phyloP scores from a whole-genome alignment of 2,329 filamentous ascomycete species.

The Penicillium palitans region DNA sequence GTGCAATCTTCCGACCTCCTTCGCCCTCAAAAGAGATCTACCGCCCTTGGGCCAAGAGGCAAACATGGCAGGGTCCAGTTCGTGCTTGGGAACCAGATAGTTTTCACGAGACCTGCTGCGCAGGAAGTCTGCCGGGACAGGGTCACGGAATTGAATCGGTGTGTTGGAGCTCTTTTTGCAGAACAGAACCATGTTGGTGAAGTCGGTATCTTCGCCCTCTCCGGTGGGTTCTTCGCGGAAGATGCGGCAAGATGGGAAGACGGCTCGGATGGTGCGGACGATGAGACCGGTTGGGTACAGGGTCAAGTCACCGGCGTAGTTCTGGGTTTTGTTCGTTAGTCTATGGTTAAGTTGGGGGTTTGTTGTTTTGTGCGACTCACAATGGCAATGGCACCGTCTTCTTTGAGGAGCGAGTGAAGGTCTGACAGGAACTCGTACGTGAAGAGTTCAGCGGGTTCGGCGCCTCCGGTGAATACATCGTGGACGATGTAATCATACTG shows the following conservation, averaged over 20 bases:
- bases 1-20: slow-evolving; percentile 64
- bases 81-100: slow-evolving; percentile 71
- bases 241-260: slow-evolving; percentile 88
- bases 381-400: slow-evolving; percentile 82
- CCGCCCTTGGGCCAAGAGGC: slow-evolving; percentile 47
- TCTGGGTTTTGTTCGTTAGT: slow-evolving; percentile 53
- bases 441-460: slow-evolving; percentile 85
- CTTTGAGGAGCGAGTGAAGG: slow-evolving; percentile 69
- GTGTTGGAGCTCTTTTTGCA: slow-evolving; percentile 65
- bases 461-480: slow-evolving; percentile 95
- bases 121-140: slow-evolving; percentile 66
- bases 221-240: slow-evolving; percentile 72
- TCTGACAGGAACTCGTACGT: slow-evolving; percentile 78
- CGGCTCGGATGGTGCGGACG: slow-evolving; percentile 74
- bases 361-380: slow-evolving; percentile 51
- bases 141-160: slow-evolving; percentile 65
- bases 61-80: slow-evolving; percentile 56
- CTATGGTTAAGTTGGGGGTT: not conserved
- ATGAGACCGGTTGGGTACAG: slow-evolving; percentile 75
- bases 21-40: slow-evolving; percentile 42
- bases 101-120: slow-evolving; percentile 67
- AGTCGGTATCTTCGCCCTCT: slow-evolving; percentile 59
- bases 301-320: slow-evolving; percentile 87
- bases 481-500: slow-evolving; percentile 91
- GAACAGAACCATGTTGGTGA: slow-evolving; percentile 96